phyloP scores from a whole-genome alignment of 2,329 filamentous ascomycete species.

The Pestalotiopsis sp. region DNA sequence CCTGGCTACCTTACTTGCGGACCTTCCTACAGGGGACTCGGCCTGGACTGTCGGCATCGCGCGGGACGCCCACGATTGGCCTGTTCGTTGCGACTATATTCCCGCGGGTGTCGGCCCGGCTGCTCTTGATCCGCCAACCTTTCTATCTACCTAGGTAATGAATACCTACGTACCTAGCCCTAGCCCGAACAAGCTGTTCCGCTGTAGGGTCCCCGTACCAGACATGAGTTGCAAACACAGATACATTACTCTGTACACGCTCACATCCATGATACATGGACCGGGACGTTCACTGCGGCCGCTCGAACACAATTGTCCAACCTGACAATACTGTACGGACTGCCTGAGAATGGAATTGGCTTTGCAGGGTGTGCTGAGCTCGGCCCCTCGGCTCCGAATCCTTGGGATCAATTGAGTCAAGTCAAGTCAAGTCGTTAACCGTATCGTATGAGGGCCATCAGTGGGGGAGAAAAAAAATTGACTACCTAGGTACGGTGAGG shows the following conservation, averaged over 20 bases:
- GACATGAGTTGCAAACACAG: too few relatives aligned
- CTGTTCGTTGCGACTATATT: not conserved
- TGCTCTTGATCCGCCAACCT: not conserved
- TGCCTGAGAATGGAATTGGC: too few relatives aligned
- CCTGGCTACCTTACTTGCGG: not conserved
- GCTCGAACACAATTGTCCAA: not conserved
- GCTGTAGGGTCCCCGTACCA: not conserved
- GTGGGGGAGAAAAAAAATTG: not conserved
- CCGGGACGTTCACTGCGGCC: not conserved
- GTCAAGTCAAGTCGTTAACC: too few relatives aligned
- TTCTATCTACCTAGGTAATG: not conserved
- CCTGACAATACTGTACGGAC: too few relatives aligned
- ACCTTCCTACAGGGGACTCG: not conserved
- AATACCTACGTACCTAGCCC: not conserved
- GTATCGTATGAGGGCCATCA: not conserved
- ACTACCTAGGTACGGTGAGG: not conserved
- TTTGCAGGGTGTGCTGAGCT: not conserved
- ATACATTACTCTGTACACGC: not conserved
- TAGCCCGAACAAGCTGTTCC: not conserved
- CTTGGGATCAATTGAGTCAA: not conserved
- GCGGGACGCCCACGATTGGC: slow-evolving; percentile 4
- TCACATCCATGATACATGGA: not conserved
- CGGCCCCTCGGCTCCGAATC: not conserved
- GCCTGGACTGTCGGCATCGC: not conserved
- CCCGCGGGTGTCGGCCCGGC: not conserved